These are phyloP conservation scores for Boletus edulis DNA, from an alignment of 768 basidiomycete species.

Conservation along the genomic window DNA sequence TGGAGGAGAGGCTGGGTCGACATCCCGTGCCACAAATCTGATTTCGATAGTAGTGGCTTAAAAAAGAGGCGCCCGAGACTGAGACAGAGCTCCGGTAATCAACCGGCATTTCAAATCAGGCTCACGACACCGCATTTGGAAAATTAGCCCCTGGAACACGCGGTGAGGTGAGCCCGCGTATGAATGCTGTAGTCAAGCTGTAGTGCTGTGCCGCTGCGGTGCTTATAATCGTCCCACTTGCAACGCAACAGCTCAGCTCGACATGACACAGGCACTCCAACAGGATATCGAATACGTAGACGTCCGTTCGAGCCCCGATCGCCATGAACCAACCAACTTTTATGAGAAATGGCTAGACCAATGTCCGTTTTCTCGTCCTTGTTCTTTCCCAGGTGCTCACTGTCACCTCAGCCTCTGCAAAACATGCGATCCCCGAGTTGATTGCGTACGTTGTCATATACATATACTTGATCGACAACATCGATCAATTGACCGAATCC, in stretches of 20 bases:
- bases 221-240: slow-evolving; percentile 3
- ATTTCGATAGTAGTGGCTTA: background rate
- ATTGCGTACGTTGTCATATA: slow-evolving; percentile 39
- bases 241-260: background rate
- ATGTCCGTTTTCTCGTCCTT: slow-evolving; percentile 33
- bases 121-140: slow-evolving; percentile 1
- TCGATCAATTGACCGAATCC: slow-evolving; percentile 1
- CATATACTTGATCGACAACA: background rate
- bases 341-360: slow-evolving; percentile 52
- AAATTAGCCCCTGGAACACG: slow-evolving; percentile 16
- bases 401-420: slow-evolving; percentile 46
- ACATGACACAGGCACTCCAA: slow-evolving; percentile 4
- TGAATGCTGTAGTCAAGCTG: too few species aligned
- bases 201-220: background rate
- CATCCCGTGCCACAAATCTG: slow-evolving; percentile 45
- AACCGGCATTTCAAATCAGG: slow-evolving; percentile 14
- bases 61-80: background rate
- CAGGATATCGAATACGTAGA: slow-evolving; percentile 29
- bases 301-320: slow-evolving; percentile 3
- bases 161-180: too few species aligned
- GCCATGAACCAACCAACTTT: slow-evolving; percentile 36
- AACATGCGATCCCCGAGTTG: slow-evolving; percentile 43
- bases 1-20: slow-evolving; percentile 98
- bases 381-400: slow-evolving; percentile 1
- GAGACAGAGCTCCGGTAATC: background rate